These are phyloP conservation scores for Malassezia psittaci DNA, from an alignment of 1,284 basidiomycete species.

Conservation along the genomic window DNA sequence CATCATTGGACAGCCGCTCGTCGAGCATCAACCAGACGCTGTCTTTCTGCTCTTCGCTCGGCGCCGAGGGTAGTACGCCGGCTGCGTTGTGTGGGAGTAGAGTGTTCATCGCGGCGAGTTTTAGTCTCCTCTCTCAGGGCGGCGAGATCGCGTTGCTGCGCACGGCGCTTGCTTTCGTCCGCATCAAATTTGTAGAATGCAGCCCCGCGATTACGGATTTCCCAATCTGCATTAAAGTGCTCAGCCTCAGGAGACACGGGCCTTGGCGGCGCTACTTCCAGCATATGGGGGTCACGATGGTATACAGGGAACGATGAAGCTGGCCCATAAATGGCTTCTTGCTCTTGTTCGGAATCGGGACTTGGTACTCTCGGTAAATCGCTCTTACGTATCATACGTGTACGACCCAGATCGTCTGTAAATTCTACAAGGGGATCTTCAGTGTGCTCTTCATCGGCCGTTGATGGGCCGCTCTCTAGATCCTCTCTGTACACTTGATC, in stretches of 20 bases:
- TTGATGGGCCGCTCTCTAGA: neutral
- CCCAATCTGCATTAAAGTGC: slow-evolving; percentile 71
- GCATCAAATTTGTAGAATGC: slow-evolving; percentile 77
- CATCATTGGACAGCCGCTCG: neutral
- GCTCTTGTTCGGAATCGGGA: slow-evolving; percentile 2
- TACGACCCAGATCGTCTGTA: slow-evolving; percentile 71
- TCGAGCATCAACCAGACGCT: slow-evolving; percentile 1
- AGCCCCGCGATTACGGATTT: slow-evolving; percentile 77
- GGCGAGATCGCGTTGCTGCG: slow-evolving; percentile 69
- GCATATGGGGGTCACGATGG: slow-evolving; percentile 43
- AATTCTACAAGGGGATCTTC: slow-evolving; percentile 72
- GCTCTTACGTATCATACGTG: slow-evolving; percentile 59
- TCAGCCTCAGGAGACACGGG: neutral
- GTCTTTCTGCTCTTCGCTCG: slow-evolving; percentile 7
- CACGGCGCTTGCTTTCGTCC: slow-evolving; percentile 63
- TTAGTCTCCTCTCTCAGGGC: slow-evolving; percentile 63
- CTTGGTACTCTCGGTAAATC: slow-evolving; percentile 56
- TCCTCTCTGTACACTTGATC: neutral
- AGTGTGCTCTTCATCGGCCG: slow-evolving; percentile 48
- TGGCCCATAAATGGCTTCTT: slow-evolving; percentile 29
- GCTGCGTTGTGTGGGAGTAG: neutral
- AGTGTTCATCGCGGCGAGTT: slow-evolving; percentile 53
- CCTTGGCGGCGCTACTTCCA: neutral
- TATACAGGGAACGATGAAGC: slow-evolving; percentile 67
- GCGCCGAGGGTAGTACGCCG: slow-evolving; percentile 2